phyloP scores from a whole-genome alignment of 805 yeast genomes.

The Pichia cabralensis region DNA sequence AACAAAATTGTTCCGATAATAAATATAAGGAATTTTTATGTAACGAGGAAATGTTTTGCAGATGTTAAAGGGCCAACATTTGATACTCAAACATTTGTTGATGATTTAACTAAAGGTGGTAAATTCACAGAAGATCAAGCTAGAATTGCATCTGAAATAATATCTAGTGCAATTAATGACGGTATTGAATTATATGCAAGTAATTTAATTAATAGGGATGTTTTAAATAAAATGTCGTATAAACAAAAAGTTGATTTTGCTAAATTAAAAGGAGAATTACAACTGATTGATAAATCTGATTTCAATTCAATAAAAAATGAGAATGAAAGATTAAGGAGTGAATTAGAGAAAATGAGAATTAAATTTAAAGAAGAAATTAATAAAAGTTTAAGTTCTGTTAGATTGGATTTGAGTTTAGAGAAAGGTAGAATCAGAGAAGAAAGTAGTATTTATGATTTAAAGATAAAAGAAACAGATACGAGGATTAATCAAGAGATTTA shows the following conservation, averaged over 20 bases:
- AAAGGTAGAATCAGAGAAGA: conserved; percentile 95
- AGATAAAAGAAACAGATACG: conserved; percentile 90
- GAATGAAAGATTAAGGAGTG: conserved; percentile 74
- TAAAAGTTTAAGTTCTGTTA: conserved; percentile 79
- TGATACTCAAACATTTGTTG: conserved; percentile 69
- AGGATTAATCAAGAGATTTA: conserved; percentile 92
- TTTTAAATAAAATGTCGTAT: conserved; percentile 73
- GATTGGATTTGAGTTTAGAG: conserved; percentile 84
- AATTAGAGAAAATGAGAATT: conserved; percentile 77
- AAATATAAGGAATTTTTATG: conserved; percentile 1
- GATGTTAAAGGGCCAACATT: conserved; percentile 31
- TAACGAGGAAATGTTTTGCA: neutral
- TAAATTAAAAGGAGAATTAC: conserved; percentile 83
- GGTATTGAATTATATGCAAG: conserved; percentile 68
- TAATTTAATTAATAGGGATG: conserved; percentile 77
- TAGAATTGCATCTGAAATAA: conserved; percentile 64
- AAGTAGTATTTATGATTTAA: conserved; percentile 82
- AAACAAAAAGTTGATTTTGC: conserved; percentile 97
- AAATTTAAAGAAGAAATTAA: conserved; percentile 85
- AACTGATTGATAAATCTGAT: conserved; percentile 79
- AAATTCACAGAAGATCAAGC: conserved; percentile 75
- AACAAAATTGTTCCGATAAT: too few relatives aligned
- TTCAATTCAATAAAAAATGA: conserved; percentile 75
- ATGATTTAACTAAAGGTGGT: conserved; percentile 45
- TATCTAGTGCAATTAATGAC: conserved; percentile 67